These are phyloP conservation scores for Melaleuca alternifolia DNA, from an alignment of 345 rosid genomes.

Conservation along the genomic window DNA sequence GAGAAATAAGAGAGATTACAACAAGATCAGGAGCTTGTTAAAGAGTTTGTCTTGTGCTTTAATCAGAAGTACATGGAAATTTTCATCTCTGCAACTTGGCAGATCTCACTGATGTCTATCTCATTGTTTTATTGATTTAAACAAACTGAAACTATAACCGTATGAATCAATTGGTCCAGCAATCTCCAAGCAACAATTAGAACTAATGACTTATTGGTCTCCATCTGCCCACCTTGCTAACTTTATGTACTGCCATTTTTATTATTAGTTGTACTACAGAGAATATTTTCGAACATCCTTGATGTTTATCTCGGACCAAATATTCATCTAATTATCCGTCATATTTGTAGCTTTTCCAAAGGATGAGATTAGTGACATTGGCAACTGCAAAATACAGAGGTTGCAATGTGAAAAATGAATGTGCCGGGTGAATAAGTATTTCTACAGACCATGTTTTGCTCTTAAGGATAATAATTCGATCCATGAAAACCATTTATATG, in stretches of 20 bases:
- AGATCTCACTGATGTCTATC: neutral
- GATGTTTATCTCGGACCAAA: neutral
- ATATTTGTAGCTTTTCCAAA: neutral
- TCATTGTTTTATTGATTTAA: neutral
- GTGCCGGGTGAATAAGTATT: neutral
- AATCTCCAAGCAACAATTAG: neutral
- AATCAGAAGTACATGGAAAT: neutral
- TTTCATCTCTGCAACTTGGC: neutral
- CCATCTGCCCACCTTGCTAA: neutral
- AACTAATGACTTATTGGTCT: neutral
- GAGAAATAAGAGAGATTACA: neutral
- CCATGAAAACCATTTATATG: neutral
- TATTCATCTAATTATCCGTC: neutral
- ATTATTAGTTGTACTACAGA: neutral
- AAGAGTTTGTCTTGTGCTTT: neutral
- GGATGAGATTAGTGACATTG: neutral
- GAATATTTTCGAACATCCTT: neutral
- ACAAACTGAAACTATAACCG: neutral
- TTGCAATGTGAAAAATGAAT: neutral
- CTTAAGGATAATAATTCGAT: neutral
- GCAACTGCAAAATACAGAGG: neutral
- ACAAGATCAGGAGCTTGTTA: neutral
- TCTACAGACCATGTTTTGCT: neutral
- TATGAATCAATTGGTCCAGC: neutral
- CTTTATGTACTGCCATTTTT: neutral